A percentile compares a stretch with the other conserved stretches of the same genome.
Evolutionary conservation across 2,329 filamentous ascomycete species (phyloP).

Genomic region (Penicillium sp.): DNA sequence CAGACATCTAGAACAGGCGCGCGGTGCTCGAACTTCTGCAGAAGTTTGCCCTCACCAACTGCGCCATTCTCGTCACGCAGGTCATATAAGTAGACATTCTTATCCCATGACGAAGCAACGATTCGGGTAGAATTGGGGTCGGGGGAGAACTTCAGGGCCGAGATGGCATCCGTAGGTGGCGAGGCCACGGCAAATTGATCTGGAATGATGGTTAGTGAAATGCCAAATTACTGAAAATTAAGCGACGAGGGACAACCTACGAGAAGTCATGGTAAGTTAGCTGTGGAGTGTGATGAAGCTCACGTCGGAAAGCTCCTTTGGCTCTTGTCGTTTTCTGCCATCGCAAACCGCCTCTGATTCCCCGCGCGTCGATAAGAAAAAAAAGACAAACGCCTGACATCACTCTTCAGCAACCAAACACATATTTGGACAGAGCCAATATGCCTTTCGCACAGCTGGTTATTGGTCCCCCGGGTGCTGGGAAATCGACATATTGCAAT

Average conservation of each 20-base stretch:
- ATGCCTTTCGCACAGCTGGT: slow-evolving; percentile 75
- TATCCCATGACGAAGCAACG: slow-evolving; percentile 94
- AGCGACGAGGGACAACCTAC: slow-evolving; percentile 32
- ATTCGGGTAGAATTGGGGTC: slow-evolving; percentile 71
- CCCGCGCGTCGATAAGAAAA: slow-evolving; percentile 28
- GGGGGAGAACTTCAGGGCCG: slow-evolving; percentile 81
- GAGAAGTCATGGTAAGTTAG: slow-evolving; percentile 42
- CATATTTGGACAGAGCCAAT: slow-evolving; percentile 1
- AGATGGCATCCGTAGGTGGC: slow-evolving; percentile 84
- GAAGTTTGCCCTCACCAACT: slow-evolving; percentile 61
- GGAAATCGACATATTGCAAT: slow-evolving; percentile 98
- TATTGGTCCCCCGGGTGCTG: slow-evolving; percentile 89
- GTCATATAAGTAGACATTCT: slow-evolving; percentile 87
- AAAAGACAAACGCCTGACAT: slow-evolving; percentile 10
- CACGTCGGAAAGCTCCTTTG: slow-evolving; percentile 25
- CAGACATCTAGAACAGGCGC: slow-evolving; percentile 89
- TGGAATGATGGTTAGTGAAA: slow-evolving; percentile 16
- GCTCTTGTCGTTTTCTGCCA: slow-evolving; percentile 35
- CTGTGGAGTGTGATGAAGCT: slow-evolving; percentile 16
- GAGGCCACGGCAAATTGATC: slow-evolving; percentile 80
- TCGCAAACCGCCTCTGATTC: slow-evolving; percentile 29
- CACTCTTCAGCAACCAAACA: neutral
- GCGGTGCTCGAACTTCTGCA: slow-evolving; percentile 75
- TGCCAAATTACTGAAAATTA: neutral
- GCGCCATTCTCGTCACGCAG: slow-evolving; percentile 57